phyloP scores from a whole-genome alignment of 768 basidiomycete species.

The Auriscalpium microsporum region DNA sequence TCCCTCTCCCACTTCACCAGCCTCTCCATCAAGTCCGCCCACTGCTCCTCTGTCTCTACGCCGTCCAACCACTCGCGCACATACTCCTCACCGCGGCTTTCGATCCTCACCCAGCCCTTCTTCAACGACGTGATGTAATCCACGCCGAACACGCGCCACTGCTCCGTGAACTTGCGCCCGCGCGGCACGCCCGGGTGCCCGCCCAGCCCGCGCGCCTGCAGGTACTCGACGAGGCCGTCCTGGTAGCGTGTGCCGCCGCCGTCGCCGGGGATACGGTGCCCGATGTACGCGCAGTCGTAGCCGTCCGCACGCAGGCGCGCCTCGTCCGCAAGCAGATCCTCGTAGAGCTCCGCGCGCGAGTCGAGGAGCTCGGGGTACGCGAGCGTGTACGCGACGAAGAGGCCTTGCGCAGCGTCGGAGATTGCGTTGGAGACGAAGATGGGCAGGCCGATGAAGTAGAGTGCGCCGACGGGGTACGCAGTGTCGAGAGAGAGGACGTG shows the following conservation, averaged over 20 bases:
- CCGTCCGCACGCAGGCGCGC: constrained; percentile 31
- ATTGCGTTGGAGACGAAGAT: constrained; percentile 39
- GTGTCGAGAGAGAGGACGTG: constrained; percentile 47
- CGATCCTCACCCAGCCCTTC: constrained; percentile 38
- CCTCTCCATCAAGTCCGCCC: constrained; percentile 40
- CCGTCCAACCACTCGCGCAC: constrained; percentile 35
- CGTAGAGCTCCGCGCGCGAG: constrained; percentile 26
- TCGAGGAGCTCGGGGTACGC: constrained; percentile 34
- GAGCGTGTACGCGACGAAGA: constrained; percentile 38
- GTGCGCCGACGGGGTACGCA: constrained; percentile 38
- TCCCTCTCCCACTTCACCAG: constrained; percentile 41
- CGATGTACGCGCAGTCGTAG: constrained; percentile 40
- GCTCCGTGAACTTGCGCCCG: constrained; percentile 38
- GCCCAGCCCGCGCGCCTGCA: constrained; percentile 15
- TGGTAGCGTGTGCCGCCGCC: constrained; percentile 24
- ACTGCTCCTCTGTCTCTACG: constrained; percentile 41
- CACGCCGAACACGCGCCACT: constrained; percentile 35
- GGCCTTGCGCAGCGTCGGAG: constrained; percentile 41
- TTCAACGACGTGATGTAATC: constrained; percentile 27
- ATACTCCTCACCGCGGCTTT: constrained; percentile 29
- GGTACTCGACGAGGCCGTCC: constrained; percentile 22
- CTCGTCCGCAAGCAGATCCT: constrained; percentile 34
- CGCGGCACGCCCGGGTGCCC: constrained; percentile 27
- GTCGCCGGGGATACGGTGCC: constrained; percentile 34
- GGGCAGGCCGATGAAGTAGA: constrained; percentile 49